Evolutionary conservation across 345 rosid species (phyloP), one percentile per base, ranked within the genome.

Genomic region (Ceriops zippeliana): DNA sequence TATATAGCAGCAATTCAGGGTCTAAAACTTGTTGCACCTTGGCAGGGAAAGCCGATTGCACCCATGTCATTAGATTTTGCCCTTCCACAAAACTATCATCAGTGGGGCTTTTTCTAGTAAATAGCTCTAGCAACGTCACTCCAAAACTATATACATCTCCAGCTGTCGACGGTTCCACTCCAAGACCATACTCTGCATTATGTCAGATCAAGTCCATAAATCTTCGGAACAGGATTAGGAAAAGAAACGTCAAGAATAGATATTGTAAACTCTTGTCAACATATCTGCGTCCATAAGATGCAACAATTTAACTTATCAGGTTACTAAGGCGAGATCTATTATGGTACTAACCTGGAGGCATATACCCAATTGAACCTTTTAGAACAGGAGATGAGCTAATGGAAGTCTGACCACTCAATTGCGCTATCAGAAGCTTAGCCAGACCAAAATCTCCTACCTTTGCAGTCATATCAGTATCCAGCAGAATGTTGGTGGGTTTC

Each of bases 361-460:
- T 78, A 77, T 81, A 87, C 13, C 86, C 87, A 31, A 81, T 75
- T 34, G 89, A 81, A 52, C 89, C 87, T 53, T 78, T 87, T 28
- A 83, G 62, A 47, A 42, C 79, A 58, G 68, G 69, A 26, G 81
- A 75, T 28, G 81, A 76, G 61, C 82, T 81, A 17, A 78, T 76
- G 15, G 85, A 79, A 22, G 66, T 51, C 35, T 79, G 79, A 61
- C 0, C 20, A 21, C 46, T 58, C 5, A 46, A 31, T 37, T 66
- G 68, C 58, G 78, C 67, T 65, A 75, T 63, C 63, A 69, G 77
- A 58, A 72, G 71, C 76, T 22, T 75, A 7, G 89, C 89, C 63
- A 87, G 42, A 26, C 89, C 86, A 16, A 85, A 85, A 62, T 87
- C 91, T 4, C 85, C 86, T 0, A 87, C 82, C 49, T 80, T 82